These are phyloP conservation scores for Vitis labrusca DNA, from an alignment of 164 flowering plant genomes.

Conservation along the genomic window DNA sequence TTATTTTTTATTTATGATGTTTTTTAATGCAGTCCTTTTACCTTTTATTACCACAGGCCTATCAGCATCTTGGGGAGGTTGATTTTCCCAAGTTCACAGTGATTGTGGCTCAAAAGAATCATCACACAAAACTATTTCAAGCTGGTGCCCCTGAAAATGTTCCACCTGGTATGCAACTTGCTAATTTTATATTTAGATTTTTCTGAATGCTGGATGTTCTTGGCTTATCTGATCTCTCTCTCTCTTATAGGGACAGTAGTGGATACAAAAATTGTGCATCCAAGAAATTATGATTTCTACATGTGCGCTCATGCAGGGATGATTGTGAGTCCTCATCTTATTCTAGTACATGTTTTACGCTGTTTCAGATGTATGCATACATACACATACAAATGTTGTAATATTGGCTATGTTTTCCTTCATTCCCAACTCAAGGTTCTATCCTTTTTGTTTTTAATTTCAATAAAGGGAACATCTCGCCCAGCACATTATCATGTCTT, in stretches of 20 bases:
- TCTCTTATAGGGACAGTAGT: constrained; percentile 74
- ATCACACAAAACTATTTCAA: constrained; percentile 80
- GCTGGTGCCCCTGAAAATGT: constrained; percentile 55
- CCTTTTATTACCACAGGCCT: constrained; percentile 46
- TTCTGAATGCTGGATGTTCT: not conserved
- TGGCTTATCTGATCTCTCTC: not conserved
- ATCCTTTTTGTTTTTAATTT: not conserved
- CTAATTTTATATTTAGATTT: constrained; percentile 2
- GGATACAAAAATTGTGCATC: constrained; percentile 75
- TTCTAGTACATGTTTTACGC: not conserved
- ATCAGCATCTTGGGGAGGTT: constrained; percentile 56
- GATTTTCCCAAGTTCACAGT: constrained; percentile 75
- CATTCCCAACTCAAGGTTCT: not conserved
- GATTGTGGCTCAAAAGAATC: constrained; percentile 81
- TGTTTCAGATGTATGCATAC: too few relatives aligned
- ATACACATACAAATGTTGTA: not conserved
- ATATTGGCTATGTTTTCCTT: not conserved
- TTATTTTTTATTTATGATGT: too few relatives aligned
- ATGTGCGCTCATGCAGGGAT: constrained; percentile 86
- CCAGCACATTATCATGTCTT: constrained; percentile 89
- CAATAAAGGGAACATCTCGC: constrained; percentile 71
- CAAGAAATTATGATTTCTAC: constrained; percentile 81
- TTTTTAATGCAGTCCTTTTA: not conserved
- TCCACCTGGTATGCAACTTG: constrained; percentile 63
- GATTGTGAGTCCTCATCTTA: constrained; percentile 48